phyloP scores from a whole-genome alignment of 2,329 filamentous ascomycete species.

The Dissoconium aciculare region DNA sequence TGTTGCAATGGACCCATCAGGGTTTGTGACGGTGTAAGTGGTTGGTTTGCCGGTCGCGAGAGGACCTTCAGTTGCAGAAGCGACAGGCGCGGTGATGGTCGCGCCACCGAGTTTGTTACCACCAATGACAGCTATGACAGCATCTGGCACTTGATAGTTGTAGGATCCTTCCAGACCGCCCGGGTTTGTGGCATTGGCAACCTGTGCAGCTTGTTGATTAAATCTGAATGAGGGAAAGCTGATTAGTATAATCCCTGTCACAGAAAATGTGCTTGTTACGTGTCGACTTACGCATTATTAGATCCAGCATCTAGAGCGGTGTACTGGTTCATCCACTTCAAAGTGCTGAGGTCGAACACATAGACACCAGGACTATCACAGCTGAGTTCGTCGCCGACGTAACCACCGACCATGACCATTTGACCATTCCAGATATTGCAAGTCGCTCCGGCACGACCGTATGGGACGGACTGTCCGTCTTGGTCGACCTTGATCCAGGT shows the following conservation, averaged over 20 bases:
- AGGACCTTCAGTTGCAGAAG: conserved; percentile 51
- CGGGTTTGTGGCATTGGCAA: conserved; percentile 30
- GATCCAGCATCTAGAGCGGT: conserved; percentile 41
- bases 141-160: conserved; percentile 55
- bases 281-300: conserved; percentile 9
- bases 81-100: conserved; percentile 49
- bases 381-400: conserved; percentile 42
- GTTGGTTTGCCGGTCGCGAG: conserved; percentile 54
- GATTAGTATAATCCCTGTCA: conserved; percentile 1
- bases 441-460: conserved; percentile 55
- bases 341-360: conserved; percentile 59
- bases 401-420: conserved; percentile 65
- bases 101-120: conserved; percentile 52
- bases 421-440: conserved; percentile 69
- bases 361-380: conserved; percentile 59
- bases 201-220: conserved; percentile 39
- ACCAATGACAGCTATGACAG: conserved; percentile 51
- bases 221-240: conserved; percentile 25
- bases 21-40: conserved; percentile 51
- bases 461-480: conserved; percentile 32
- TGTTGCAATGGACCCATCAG: conserved; percentile 27
- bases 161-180: conserved; percentile 44
- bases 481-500: conserved; percentile 58
- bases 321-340: conserved; percentile 56
- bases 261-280: no score